Percentiles rank a stretch among this genome's conserved stretches.
Evolutionary conservation across 768 basidiomycete species (phyloP).

Genomic region (Tricholoma sp.): DNA sequence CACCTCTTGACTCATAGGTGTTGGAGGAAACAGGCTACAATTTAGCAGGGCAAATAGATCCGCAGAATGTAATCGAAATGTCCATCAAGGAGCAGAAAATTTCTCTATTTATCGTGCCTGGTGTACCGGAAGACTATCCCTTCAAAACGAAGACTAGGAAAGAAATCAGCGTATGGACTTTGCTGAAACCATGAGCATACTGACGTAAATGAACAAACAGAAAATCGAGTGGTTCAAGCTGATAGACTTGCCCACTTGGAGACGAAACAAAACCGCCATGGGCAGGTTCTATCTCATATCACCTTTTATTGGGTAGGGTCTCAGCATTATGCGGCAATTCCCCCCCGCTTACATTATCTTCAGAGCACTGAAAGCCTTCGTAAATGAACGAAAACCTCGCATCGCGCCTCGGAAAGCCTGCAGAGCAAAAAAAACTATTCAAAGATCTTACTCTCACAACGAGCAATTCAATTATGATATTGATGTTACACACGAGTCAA

Average conservation of each 20-base stretch:
- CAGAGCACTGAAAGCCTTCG: conserved; percentile 63
- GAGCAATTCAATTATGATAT: neutral
- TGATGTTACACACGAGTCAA: conserved; percentile 53
- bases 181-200: conserved; percentile 6
- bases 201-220: conserved; percentile 36
- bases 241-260: conserved; percentile 91
- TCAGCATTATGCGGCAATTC: neutral
- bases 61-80: conserved; percentile 71
- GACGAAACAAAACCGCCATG: conserved; percentile 56
- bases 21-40: conserved; percentile 97
- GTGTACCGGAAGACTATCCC: conserved; percentile 79
- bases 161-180: conserved; percentile 83
- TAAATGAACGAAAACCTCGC: conserved; percentile 58
- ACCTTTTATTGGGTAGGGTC: conserved; percentile 80
- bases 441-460: conserved; percentile 11
- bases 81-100: conserved; percentile 88
- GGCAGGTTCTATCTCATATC: conserved; percentile 94
- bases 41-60: conserved; percentile 59
- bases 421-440: conserved; percentile 19
- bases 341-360: conserved; percentile 3
- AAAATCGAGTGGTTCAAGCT: conserved; percentile 96
- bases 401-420: conserved; percentile 34
- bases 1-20: conserved; percentile 49
- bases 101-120: conserved; percentile 84
- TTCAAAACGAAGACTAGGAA: conserved; percentile 95